Conservation (phyloP, 2,329 filamentous ascomycete genomes). For the Ophiosphaerella narmari region DNA sequence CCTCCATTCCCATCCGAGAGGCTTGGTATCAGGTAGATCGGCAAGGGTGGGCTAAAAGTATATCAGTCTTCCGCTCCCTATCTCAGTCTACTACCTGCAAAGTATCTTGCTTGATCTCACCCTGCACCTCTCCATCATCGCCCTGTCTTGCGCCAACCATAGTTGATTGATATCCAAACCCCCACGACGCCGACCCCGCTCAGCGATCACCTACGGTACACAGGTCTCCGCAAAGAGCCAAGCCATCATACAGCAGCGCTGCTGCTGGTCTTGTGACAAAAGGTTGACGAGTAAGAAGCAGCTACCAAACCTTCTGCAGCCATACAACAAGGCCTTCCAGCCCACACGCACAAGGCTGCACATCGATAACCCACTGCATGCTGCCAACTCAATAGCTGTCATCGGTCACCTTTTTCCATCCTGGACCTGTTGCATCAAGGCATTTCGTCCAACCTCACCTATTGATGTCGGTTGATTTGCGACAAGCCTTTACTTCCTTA, state of each 20-base stretch:
- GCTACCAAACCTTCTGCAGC: slow-evolving; percentile 23
- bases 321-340: slow-evolving; percentile 28
- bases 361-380: slow-evolving; percentile 24
- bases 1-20: slow-evolving; percentile 29
- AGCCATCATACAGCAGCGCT: slow-evolving; percentile 37
- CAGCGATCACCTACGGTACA: slow-evolving; percentile 25
- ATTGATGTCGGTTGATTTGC: slow-evolving; percentile 66
- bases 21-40: slow-evolving; percentile 20
- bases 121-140: slow-evolving; percentile 13
- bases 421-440: slow-evolving; percentile 28
- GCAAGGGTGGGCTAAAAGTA: slow-evolving; percentile 38
- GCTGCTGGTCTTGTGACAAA: slow-evolving; percentile 43
- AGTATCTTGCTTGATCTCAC: slow-evolving; percentile 6
- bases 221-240: slow-evolving; percentile 29
- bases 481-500: slow-evolving; percentile 58
- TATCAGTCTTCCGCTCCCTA: slow-evolving; percentile 36
- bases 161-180: slow-evolving; percentile 18
- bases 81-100: slow-evolving; percentile 5
- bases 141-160: slow-evolving; percentile 27
- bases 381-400: slow-evolving; percentile 24
- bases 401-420: slow-evolving; percentile 15
- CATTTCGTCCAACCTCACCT: slow-evolving; percentile 32
- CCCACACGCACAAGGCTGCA: slow-evolving; percentile 24
- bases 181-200: slow-evolving; percentile 34
- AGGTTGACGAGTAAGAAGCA: slow-evolving; percentile 30